Percentiles rank a stretch among this genome's conserved stretches.
phyloP scores from a whole-genome alignment of 306 rosid species.

The Clitoria ternatea region DNA sequence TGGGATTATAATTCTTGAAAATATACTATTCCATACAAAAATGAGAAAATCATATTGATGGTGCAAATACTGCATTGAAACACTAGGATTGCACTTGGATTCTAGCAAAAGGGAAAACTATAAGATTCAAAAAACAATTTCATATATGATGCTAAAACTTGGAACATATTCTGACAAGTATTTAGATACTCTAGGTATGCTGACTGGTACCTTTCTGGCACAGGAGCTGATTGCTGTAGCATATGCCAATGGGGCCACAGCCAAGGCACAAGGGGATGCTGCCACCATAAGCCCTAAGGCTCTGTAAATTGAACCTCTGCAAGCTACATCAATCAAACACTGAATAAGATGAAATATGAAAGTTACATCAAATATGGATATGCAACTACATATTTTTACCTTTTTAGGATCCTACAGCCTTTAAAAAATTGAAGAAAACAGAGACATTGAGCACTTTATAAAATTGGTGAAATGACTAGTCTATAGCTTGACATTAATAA shows the following conservation, averaged over 20 bases:
- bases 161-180: not conserved
- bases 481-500: not conserved
- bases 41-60: not conserved
- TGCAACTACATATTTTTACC: not conserved
- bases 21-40: slow-evolving; percentile 11
- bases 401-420: not conserved
- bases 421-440: not conserved
- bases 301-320: slow-evolving; percentile 95
- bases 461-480: not conserved
- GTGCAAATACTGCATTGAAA: slow-evolving; percentile 4
- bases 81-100: slow-evolving; percentile 4
- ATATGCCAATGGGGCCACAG: slow-evolving; percentile 94
- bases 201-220: slow-evolving; percentile 70
- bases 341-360: slow-evolving; percentile 30
- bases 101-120: not conserved
- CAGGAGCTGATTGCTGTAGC: slow-evolving; percentile 97
- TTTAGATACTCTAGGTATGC: not conserved
- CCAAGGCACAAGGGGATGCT: slow-evolving; percentile 98
- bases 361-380: slow-evolving; percentile 10
- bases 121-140: not conserved
- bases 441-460: not conserved
- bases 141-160: not conserved
- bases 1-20: not conserved
- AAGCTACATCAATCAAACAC: slow-evolving; percentile 53
- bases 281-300: slow-evolving; percentile 98